These are phyloP conservation scores for Sinapis alba DNA, from an alignment of 441 rosid species.

Conservation along the genomic window DNA sequence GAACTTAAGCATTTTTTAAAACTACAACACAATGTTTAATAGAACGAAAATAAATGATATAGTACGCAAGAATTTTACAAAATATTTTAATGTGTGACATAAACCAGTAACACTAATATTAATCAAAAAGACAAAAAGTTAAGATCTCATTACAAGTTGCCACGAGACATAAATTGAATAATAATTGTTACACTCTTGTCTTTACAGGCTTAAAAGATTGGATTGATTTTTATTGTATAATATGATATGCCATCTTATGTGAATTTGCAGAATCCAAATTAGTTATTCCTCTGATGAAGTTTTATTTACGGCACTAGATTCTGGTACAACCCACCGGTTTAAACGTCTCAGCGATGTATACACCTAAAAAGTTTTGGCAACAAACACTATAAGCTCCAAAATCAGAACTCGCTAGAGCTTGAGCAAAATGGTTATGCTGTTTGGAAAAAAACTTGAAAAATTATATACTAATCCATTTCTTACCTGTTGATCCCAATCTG, in stretches of 20 bases:
- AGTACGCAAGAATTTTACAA: not conserved
- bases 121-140: not conserved
- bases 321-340: constrained; percentile 45
- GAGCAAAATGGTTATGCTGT: not conserved
- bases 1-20: no score
- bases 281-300: constrained; percentile 16
- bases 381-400: not conserved
- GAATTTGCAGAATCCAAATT: not conserved
- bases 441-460: not conserved
- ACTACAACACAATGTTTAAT: no score
- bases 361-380: constrained; percentile 1
- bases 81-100: not conserved
- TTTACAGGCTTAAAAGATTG: not conserved
- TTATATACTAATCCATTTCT: not conserved
- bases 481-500: constrained; percentile 79
- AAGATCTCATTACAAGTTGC: not conserved
- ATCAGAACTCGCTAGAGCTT: not conserved
- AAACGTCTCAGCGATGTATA: constrained; percentile 36
- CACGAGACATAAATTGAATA: not conserved
- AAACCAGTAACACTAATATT: not conserved
- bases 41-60: no score
- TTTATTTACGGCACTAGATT: constrained; percentile 14
- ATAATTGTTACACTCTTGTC: not conserved
- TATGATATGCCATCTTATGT: not conserved
- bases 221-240: not conserved